Evolutionary conservation across 1,284 basidiomycete genomes (phyloP).

Genomic region (Pseudozyma pruni): DNA sequence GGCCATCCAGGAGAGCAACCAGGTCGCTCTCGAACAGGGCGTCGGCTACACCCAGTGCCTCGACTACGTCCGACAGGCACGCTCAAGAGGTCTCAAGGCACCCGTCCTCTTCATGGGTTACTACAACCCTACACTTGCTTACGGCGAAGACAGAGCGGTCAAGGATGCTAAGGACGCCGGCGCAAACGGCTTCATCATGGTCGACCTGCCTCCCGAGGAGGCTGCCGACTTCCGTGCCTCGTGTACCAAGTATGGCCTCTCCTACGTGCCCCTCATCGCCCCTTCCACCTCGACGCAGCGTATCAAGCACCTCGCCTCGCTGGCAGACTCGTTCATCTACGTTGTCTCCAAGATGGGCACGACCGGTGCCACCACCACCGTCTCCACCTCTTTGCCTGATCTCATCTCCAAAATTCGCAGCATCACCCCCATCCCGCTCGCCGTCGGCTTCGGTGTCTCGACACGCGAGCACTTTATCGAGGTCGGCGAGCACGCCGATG

Average conservation of each 20-base stretch:
- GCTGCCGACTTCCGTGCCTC: slow-evolving; percentile 88
- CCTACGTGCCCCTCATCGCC: slow-evolving; percentile 95
- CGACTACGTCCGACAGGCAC: slow-evolving; percentile 80
- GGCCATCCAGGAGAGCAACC: slow-evolving; percentile 92
- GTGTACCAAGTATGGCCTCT: slow-evolving; percentile 83
- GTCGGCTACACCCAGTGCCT: slow-evolving; percentile 70
- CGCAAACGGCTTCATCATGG: slow-evolving; percentile 96
- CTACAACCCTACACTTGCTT: slow-evolving; percentile 88
- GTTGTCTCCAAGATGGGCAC: slow-evolving; percentile 90
- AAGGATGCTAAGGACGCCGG: slow-evolving; percentile 86
- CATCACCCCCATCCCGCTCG: slow-evolving; percentile 79
- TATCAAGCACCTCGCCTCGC: slow-evolving; percentile 88
- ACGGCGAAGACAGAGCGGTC: slow-evolving; percentile 93
- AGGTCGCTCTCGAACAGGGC: slow-evolving; percentile 60
- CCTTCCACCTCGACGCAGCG: slow-evolving; percentile 89
- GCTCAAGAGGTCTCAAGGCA: slow-evolving; percentile 80
- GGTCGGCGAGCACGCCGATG: slow-evolving; percentile 84
- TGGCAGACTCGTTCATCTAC: slow-evolving; percentile 98
- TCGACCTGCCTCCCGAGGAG: slow-evolving; percentile 97
- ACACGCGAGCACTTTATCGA: slow-evolving; percentile 90
- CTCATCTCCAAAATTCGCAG: slow-evolving; percentile 67
- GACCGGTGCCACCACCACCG: slow-evolving; percentile 85
- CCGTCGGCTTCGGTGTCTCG: slow-evolving; percentile 95
- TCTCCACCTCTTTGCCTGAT: slow-evolving; percentile 69
- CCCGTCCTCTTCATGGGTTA: slow-evolving; percentile 87